Conservation (phyloP, 2,329 filamentous ascomycete species). For the Neonectria faginata region DNA sequence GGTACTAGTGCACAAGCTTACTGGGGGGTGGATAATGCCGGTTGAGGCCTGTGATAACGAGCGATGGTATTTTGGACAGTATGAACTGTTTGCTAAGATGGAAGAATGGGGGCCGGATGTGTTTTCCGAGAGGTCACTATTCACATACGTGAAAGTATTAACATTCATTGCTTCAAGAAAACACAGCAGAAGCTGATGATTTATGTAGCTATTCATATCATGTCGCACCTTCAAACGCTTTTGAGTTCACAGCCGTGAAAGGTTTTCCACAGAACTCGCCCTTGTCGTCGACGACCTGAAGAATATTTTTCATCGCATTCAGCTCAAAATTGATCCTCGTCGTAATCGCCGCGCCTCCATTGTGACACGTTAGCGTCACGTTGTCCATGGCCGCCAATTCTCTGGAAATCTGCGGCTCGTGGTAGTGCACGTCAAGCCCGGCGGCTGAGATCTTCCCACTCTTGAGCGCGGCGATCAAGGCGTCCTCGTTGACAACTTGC, state of each 20-base stretch:
- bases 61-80: not conserved
- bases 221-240: conserved; percentile 14
- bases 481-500: conserved; percentile 63
- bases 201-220: not conserved
- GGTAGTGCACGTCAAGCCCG: conserved; percentile 65
- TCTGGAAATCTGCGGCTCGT: conserved; percentile 61
- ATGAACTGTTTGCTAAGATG: not conserved
- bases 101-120: not conserved
- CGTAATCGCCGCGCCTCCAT: conserved; percentile 52
- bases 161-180: not conserved
- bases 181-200: not conserved
- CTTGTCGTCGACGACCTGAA: conserved; percentile 39
- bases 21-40: not conserved
- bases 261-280: conserved; percentile 34
- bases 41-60: not conserved
- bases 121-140: not conserved
- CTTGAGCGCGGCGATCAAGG: conserved; percentile 59
- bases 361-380: conserved; percentile 53
- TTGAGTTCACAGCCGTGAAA: conserved; percentile 31
- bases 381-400: conserved; percentile 54
- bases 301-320: conserved; percentile 35
- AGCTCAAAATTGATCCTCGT: conserved; percentile 56
- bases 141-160: too few relatives aligned
- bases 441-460: conserved; percentile 58
- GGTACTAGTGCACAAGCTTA: not conserved